Evolutionary conservation across 192 early-diverging fungal species (phyloP).

Genomic region (Oehlia diaphana): DNA sequence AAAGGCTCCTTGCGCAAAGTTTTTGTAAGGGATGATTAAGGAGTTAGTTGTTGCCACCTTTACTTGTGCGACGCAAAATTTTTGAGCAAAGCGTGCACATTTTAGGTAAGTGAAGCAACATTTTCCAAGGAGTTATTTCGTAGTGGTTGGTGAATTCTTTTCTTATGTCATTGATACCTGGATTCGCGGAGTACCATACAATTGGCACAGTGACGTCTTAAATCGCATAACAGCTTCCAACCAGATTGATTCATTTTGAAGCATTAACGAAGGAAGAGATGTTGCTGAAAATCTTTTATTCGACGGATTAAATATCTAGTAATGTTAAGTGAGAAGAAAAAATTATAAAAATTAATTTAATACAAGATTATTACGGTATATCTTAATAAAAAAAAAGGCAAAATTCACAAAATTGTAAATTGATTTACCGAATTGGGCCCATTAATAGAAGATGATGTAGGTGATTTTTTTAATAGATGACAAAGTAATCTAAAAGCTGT

Average conservation of each 20-base stretch:
- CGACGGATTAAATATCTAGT: conserved; percentile 39
- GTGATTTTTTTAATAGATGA: background rate
- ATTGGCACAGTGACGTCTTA: conserved; percentile 43
- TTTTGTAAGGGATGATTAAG: conserved; percentile 14
- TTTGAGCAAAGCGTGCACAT: background rate
- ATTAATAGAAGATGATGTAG: conserved; percentile 8
- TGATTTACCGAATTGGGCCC: conserved; percentile 34
- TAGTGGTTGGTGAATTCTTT: conserved; percentile 2
- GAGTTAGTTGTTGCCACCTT: conserved; percentile 19
- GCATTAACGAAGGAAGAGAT: conserved; percentile 41
- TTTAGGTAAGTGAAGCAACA: conserved; percentile 16
- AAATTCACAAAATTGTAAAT: background rate
- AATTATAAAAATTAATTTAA: background rate
- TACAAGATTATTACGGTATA: background rate
- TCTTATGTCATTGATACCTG: conserved; percentile 41
- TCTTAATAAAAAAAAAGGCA: too few species aligned
- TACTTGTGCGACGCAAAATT: background rate
- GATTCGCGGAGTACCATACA: conserved; percentile 57
- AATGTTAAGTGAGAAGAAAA: background rate
- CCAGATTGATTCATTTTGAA: conserved; percentile 51
- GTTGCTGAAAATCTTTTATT: conserved; percentile 37
- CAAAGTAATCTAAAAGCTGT: conserved; percentile 45
- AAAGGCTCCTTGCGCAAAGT: conserved; percentile 40
- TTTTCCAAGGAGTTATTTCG: background rate
- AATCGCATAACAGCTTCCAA: conserved; percentile 48